Conservation (phyloP, 2,329 filamentous ascomycete species). For the Arthrinium phaeospermum region DNA sequence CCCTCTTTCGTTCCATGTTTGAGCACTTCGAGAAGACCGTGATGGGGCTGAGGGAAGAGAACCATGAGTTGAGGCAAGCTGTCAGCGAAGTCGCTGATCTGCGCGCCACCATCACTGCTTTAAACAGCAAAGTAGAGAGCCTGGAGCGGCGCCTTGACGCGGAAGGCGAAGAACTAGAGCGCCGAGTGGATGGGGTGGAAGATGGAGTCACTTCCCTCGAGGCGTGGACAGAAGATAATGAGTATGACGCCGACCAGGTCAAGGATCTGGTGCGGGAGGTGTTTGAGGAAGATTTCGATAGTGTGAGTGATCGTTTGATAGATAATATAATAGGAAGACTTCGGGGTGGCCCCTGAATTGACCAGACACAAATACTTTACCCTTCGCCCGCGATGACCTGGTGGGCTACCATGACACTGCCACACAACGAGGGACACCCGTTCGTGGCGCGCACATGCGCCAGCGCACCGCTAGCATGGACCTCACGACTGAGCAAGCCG, state of each 20-base stretch:
- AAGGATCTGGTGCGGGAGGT: constrained; percentile 20
- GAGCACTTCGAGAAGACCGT: constrained; percentile 19
- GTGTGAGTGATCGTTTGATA: constrained; percentile 18
- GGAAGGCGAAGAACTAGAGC: constrained; percentile 19
- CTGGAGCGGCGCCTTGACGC: constrained; percentile 7
- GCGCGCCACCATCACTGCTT: neutral
- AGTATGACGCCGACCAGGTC: constrained; percentile 14
- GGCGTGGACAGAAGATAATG: constrained; percentile 19
- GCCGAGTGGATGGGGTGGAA: constrained; percentile 15
- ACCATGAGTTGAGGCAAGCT: neutral
- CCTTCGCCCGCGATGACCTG: too few species aligned
- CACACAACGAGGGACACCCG: too few species aligned
- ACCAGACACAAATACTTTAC: too few species aligned
- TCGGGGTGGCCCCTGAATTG: constrained; percentile 16
- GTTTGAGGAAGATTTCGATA: constrained; percentile 19
- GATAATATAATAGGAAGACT: constrained; percentile 19
- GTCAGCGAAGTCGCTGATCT: constrained; percentile 8
- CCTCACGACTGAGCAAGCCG: too few species aligned
- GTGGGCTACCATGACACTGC: too few species aligned
- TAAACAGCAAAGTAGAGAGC: constrained; percentile 2
- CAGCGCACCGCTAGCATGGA: too few species aligned
- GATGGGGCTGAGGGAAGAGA: constrained; percentile 4
- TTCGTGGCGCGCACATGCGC: too few species aligned
- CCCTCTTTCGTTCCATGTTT: constrained; percentile 13
- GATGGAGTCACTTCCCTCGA: constrained; percentile 17